phyloP scores from a whole-genome alignment of 768 basidiomycete species.

The Galerina marginata region DNA sequence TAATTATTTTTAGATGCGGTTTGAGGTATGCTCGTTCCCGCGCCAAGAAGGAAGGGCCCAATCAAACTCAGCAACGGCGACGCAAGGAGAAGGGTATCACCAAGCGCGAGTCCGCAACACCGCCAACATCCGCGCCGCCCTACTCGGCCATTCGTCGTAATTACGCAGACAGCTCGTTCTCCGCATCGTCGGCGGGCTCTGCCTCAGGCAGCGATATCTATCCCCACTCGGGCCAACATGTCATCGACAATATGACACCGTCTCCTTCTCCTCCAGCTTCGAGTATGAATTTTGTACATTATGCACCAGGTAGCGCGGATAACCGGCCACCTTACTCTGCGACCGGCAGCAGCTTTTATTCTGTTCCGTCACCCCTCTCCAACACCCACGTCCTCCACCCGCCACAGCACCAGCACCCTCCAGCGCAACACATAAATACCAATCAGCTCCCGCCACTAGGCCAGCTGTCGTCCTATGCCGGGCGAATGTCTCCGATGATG shows the following conservation, averaged over 20 bases:
- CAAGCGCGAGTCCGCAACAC: constrained; percentile 50
- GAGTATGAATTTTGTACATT: constrained; percentile 63
- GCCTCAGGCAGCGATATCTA: constrained; percentile 62
- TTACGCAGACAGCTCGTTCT: constrained; percentile 51
- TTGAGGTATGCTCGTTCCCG: constrained; percentile 86
- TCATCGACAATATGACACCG: constrained; percentile 47
- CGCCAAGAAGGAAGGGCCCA: constrained; percentile 84
- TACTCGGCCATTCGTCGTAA: constrained; percentile 53
- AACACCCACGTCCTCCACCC: constrained; percentile 43
- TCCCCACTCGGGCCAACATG: constrained; percentile 49
- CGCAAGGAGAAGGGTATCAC: constrained; percentile 63
- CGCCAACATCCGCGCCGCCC: constrained; percentile 43
- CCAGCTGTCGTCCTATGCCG: constrained; percentile 38
- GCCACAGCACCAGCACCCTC: constrained; percentile 27
- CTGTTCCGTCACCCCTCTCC: constrained; percentile 58
- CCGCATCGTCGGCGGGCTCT: constrained; percentile 56
- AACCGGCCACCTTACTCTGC: constrained; percentile 40
- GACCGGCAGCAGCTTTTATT: constrained; percentile 45
- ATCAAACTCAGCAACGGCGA: constrained; percentile 54
- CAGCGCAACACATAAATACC: constrained; percentile 28
- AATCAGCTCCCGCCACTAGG: constrained; percentile 41
- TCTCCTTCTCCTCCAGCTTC: constrained; percentile 73
- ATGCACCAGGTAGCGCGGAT: constrained; percentile 44
- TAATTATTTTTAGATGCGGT: constrained; percentile 62
- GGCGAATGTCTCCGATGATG: constrained; percentile 44